A percentile compares a stretch with the other conserved stretches of the same genome.
Evolutionary conservation across 768 basidiomycete species (phyloP).

Genomic region (Phlebiopsis flavidoalba): DNA sequence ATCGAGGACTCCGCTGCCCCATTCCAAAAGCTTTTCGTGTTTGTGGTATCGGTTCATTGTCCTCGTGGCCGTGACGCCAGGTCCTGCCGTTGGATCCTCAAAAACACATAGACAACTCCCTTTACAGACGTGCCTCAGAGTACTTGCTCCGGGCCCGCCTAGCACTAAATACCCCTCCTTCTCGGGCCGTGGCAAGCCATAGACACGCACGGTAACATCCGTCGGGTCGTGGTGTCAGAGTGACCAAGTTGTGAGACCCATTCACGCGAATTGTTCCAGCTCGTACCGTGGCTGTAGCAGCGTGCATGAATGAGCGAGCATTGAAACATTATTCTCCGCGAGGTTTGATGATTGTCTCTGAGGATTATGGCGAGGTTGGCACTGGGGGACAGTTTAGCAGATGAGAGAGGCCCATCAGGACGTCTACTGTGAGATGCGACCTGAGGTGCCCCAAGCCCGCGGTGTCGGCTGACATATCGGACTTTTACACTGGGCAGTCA

Average conservation of each 20-base stretch:
- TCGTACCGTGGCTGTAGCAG: constrained; percentile 15
- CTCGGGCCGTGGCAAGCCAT: not conserved
- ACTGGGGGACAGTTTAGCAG: constrained; percentile 39
- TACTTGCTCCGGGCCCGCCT: constrained; percentile 20
- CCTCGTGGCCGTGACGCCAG: constrained; percentile 11
- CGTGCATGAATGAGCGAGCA: constrained; percentile 30
- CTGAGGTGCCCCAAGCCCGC: constrained; percentile 29
- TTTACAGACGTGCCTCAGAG: constrained; percentile 23
- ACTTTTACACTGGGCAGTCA: constrained; percentile 29
- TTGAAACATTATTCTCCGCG: constrained; percentile 58
- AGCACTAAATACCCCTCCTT: constrained; percentile 18
- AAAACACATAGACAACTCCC: constrained; percentile 17
- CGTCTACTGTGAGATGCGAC: constrained; percentile 45
- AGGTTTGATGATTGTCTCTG: constrained; percentile 61
- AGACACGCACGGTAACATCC: too few relatives aligned
- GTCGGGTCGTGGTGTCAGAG: constrained; percentile 8
- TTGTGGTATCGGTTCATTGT: not conserved
- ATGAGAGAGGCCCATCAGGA: constrained; percentile 49
- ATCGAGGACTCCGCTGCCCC: constrained; percentile 35
- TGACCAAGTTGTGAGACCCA: constrained; percentile 22
- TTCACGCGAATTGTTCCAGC: constrained; percentile 21
- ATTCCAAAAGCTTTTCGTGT: too few relatives aligned
- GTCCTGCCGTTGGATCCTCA: constrained; percentile 13
- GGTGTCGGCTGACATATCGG: constrained; percentile 26
- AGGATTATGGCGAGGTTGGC: constrained; percentile 44